A percentile compares a stretch with the other conserved stretches of the same genome.
Evolutionary conservation across 2,329 filamentous ascomycete genomes (phyloP).

Genomic region (Sordariomycetes sp.): DNA sequence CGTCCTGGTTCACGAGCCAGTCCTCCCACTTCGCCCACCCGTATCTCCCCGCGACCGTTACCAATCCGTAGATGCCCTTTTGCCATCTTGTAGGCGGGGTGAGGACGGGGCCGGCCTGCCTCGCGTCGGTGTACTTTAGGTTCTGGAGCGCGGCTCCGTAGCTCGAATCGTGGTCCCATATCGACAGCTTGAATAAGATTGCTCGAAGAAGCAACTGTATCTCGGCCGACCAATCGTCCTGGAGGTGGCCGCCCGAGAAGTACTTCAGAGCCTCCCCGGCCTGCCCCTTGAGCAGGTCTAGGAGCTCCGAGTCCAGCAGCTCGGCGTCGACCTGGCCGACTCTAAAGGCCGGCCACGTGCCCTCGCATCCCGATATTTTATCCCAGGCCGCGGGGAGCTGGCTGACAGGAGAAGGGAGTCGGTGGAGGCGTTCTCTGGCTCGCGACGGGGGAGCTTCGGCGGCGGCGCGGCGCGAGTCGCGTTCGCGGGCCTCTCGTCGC

Average conservation of each 20-base stretch:
- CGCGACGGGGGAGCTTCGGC: conserved; percentile 31
- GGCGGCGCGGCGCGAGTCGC: conserved; percentile 40
- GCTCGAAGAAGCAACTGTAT: conserved; percentile 68
- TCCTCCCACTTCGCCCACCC: conserved; percentile 88
- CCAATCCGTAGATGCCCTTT: conserved; percentile 71
- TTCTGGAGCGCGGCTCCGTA: conserved; percentile 93
- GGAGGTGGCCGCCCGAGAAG: conserved; percentile 61
- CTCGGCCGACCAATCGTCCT: conserved; percentile 81
- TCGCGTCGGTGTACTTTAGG: conserved; percentile 78
- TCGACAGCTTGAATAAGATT: conserved; percentile 82
- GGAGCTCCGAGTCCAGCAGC: conserved; percentile 83
- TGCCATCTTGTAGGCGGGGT: conserved; percentile 69
- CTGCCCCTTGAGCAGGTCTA: conserved; percentile 76
- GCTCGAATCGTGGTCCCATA: conserved; percentile 94
- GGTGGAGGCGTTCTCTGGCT: conserved; percentile 42
- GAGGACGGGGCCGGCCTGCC: conserved; percentile 50
- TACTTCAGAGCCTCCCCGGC: conserved; percentile 84
- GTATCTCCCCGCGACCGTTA: conserved; percentile 83
- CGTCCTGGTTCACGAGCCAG: conserved; percentile 67
- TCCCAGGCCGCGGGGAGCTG: conserved; percentile 56
- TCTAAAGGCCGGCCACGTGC: conserved; percentile 75
- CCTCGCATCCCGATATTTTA: conserved; percentile 59
- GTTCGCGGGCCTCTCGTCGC: conserved; percentile 67
- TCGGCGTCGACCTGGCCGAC: conserved; percentile 96
- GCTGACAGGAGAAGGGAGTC: conserved; percentile 53